Evolutionary conservation across 2,329 filamentous ascomycete species (phyloP).

Genomic region (Aspergillus aculeatinus): DNA sequence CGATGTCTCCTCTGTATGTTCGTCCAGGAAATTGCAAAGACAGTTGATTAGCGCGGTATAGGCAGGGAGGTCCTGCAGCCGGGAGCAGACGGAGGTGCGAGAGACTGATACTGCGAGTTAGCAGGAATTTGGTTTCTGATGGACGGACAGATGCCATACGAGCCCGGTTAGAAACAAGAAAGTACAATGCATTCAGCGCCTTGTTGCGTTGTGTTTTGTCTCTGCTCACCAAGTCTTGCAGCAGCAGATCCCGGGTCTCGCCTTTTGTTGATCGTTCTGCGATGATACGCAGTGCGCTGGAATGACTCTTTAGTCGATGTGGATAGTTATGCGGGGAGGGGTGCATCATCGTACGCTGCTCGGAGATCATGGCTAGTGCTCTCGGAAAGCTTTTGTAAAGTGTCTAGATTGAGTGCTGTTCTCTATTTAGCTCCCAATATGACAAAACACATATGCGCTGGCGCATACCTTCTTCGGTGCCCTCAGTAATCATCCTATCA

Average conservation of each 20-base stretch:
- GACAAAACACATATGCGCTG: too few relatives aligned
- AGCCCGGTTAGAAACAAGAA: constrained; percentile 42
- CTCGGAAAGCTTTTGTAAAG: constrained; percentile 65
- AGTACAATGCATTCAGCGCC: constrained; percentile 45
- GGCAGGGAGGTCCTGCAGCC: constrained; percentile 36
- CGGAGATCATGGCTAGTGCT: constrained; percentile 73
- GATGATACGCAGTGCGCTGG: constrained; percentile 47
- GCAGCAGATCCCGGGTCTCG: constrained; percentile 39
- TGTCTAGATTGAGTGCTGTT: constrained; percentile 60
- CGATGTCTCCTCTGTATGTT: constrained; percentile 37
- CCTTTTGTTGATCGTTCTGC: constrained; percentile 46
- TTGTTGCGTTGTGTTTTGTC: constrained; percentile 38
- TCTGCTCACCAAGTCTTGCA: constrained; percentile 43
- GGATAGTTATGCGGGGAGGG: constrained; percentile 53
- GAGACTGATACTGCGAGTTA: constrained; percentile 29
- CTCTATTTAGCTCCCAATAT: constrained; percentile 17
- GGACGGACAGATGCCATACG: constrained; percentile 26
- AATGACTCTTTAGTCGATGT: constrained; percentile 23
- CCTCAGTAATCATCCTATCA: constrained; percentile 71
- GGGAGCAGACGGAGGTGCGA: constrained; percentile 34
- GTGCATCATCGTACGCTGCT: constrained; percentile 62
- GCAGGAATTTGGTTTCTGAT: background rate
- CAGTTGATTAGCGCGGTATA: constrained; percentile 44
- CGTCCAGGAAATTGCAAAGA: constrained; percentile 42
- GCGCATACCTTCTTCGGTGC: constrained; percentile 63